These are phyloP conservation scores for Sarcodon aspratus DNA, from an alignment of 768 basidiomycete species.

Conservation along the genomic window DNA sequence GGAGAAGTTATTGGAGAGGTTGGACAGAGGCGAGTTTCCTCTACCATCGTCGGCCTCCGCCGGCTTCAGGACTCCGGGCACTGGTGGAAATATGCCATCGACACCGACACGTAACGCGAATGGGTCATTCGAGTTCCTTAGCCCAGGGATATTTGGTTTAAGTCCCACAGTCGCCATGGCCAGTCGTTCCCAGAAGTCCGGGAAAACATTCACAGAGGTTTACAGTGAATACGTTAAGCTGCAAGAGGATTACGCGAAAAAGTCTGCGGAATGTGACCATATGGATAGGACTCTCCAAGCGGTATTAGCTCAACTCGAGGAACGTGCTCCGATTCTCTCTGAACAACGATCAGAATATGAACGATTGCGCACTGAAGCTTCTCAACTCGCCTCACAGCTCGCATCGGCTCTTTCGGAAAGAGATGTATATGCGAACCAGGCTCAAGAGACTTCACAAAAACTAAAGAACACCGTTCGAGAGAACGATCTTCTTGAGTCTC, in stretches of 20 bases:
- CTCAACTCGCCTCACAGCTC: slow-evolving; percentile 73
- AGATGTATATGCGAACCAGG: slow-evolving; percentile 44
- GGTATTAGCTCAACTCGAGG: slow-evolving; percentile 84
- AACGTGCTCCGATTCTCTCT: slow-evolving; percentile 80
- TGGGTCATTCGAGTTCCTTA: slow-evolving; percentile 25
- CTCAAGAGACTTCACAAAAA: slow-evolving; percentile 55
- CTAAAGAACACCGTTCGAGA: slow-evolving; percentile 45
- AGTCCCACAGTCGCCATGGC: slow-evolving; percentile 87
- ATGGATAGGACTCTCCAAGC: slow-evolving; percentile 74
- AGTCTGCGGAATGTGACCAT: slow-evolving; percentile 73
- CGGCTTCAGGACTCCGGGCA: slow-evolving; percentile 3
- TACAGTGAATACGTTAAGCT: slow-evolving; percentile 84
- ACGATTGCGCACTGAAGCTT: slow-evolving; percentile 67
- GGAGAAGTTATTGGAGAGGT: slow-evolving; percentile 57
- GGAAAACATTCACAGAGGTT: slow-evolving; percentile 89
- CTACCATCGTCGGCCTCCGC: slow-evolving; percentile 29
- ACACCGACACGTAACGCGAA: slow-evolving; percentile 20
- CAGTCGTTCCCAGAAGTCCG: slow-evolving; percentile 66
- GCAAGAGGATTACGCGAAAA: slow-evolving; percentile 70
- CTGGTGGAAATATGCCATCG: slow-evolving; percentile 6
- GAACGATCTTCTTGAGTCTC: slow-evolving; percentile 57
- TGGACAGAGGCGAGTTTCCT: slow-evolving; percentile 65
- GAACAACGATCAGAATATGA: slow-evolving; percentile 89
- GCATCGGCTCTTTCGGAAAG: slow-evolving; percentile 65
- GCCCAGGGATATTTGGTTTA: slow-evolving; percentile 52